Conservation (phyloP, 1,139 yeast genomes). For the Yueomyces sp. region DNA sequence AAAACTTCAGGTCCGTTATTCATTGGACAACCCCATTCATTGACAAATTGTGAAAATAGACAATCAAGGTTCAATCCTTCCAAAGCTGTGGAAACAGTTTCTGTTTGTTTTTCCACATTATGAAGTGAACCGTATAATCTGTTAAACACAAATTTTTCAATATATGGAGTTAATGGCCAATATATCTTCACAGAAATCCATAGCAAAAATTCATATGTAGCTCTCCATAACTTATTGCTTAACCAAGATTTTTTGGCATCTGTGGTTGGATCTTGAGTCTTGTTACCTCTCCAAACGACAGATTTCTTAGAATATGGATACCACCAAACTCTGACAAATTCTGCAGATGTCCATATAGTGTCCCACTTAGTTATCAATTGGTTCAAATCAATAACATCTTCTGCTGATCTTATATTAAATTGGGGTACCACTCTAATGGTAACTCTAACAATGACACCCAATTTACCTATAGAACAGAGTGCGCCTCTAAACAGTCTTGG, state of each 20-base stretch:
- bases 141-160: conserved; percentile 73
- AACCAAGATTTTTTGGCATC: conserved; percentile 71
- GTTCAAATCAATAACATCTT: conserved; percentile 70
- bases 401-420: conserved; percentile 68
- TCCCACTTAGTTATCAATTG: conserved; percentile 59
- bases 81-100: conserved; percentile 58
- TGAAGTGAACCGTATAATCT: conserved; percentile 75
- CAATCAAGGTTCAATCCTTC: conserved; percentile 95
- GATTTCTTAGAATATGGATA: conserved; percentile 83
- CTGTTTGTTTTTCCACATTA: conserved; percentile 36
- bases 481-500: conserved; percentile 76
- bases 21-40: conserved; percentile 93
- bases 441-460: conserved; percentile 83
- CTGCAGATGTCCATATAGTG: conserved; percentile 76
- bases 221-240: conserved; percentile 67
- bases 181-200: conserved; percentile 65
- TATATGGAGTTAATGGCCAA: conserved; percentile 69
- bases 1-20: conserved; percentile 63
- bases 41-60: conserved; percentile 82
- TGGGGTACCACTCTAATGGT: conserved; percentile 77
- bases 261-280: conserved; percentile 49
- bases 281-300: conserved; percentile 81
- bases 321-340: conserved; percentile 94
- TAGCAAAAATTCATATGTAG: conserved; percentile 64
- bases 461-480: conserved; percentile 73